Base-by-base conservation (phyloP, 352 stramenopile genomes). In the Globisporangium rhizosaccharum region DNA sequence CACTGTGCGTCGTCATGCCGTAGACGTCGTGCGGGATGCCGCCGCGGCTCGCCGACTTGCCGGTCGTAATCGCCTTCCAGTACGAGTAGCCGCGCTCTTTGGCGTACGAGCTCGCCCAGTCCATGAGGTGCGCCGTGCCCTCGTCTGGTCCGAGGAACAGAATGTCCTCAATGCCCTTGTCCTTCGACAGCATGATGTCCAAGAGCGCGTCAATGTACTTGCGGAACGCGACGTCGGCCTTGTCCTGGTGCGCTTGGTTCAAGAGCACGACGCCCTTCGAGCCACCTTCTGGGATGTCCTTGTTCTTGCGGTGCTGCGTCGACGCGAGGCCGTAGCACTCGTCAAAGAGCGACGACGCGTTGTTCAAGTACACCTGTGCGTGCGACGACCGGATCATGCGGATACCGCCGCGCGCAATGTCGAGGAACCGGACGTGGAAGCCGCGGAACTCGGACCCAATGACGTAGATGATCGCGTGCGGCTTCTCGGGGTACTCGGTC, bases 261-360 rank as follows among this genome's bases (percentile, higher is more conserved):
- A 98, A 85, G 39, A 99, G 75, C 39, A 96, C 71, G 1, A 99
- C 96, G 45, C 87, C 96, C 77, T 99, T 99, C 45, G 91, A 98
- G 54, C 97, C 97, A 49, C 97, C 97, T 71, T 99, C 97, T 2
- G 97, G 96, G 61, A 99, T 99, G 70, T 99, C 97, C 82, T 99
- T 99, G 82, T 99, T 99, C 79, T 99, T 99, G 44, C 97, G 85
- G 68, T 99, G 96, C 71, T 99, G 97, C 9, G 96, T 96, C 60
- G 90, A 98, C 0, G 96, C 95, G 6, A 99, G 73, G 12, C 88
- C 88, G 73, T 99, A 99, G 61, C 85, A 96, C 69, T 99, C 97
- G 62, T 98, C 94, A 62, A 97, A 99, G 46, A 98, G 96, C 52
- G 92, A 90, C 41, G 91, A 85, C 20, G 87, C 70, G 57, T 87